Conservation (phyloP, 768 basidiomycete genomes). For the Lenzites betulinus region DNA sequence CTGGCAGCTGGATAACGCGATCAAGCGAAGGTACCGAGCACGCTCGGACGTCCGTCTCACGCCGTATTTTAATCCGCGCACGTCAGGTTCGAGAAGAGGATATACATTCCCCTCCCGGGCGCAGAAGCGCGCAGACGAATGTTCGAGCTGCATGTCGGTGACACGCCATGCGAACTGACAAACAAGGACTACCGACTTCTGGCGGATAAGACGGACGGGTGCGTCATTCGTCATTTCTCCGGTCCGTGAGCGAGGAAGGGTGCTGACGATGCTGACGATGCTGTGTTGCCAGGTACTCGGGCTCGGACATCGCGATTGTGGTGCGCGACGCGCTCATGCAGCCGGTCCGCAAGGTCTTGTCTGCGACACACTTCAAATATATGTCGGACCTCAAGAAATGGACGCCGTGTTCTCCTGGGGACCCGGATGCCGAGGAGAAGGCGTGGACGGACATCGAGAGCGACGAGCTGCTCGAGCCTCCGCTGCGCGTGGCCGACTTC, state of each 20-base stretch:
- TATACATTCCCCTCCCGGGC: conserved; percentile 97
- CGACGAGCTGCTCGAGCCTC: conserved; percentile 89
- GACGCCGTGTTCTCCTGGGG: conserved; percentile 97
- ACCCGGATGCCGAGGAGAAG: conserved; percentile 81
- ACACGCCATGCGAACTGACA: conserved; percentile 84
- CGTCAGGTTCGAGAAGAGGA: conserved; percentile 90
- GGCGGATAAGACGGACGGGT: conserved; percentile 88
- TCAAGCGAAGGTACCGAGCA: conserved; percentile 77
- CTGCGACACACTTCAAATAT: conserved; percentile 92
- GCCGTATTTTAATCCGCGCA: neutral
- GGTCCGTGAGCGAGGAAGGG: too few species aligned
- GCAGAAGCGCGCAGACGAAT: conserved; percentile 89
- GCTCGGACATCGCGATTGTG: conserved; percentile 91
- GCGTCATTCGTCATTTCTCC: conserved; percentile 19
- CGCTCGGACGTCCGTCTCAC: neutral
- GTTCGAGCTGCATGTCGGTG: conserved; percentile 96
- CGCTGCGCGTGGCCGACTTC: conserved; percentile 77
- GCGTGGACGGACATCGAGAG: conserved; percentile 86
- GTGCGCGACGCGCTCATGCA: conserved; percentile 99
- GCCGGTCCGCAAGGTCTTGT: conserved; percentile 93
- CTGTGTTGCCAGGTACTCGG: conserved; percentile 63
- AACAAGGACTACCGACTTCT: conserved; percentile 78
- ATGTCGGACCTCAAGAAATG: conserved; percentile 55
- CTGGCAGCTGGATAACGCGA: conserved; percentile 96
- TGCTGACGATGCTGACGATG: neutral